phyloP scores from a whole-genome alignment of 768 basidiomycete species.

The Lactarius tabidus region DNA sequence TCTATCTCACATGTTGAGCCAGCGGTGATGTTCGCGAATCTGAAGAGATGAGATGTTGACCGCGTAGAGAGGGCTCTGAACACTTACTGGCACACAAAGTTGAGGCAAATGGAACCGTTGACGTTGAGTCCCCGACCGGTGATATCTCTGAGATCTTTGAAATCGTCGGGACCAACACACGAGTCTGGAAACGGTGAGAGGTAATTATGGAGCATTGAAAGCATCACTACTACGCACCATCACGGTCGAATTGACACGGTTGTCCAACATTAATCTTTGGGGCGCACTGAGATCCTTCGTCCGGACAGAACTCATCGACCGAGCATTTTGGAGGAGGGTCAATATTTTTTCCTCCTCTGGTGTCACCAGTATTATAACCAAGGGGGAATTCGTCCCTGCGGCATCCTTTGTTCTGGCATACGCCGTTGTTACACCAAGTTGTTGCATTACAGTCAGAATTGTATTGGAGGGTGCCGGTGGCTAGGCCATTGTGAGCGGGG shows the following conservation, averaged over 20 bases:
- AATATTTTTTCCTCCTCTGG: slow-evolving; percentile 24
- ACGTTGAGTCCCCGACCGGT: slow-evolving; percentile 65
- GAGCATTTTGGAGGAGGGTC: slow-evolving; percentile 58
- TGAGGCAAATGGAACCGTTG: slow-evolving; percentile 82
- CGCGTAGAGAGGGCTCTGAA: neutral
- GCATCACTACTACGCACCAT: slow-evolving; percentile 47
- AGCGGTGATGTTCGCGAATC: slow-evolving; percentile 75
- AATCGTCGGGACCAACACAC: slow-evolving; percentile 68
- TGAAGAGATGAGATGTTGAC: slow-evolving; percentile 29
- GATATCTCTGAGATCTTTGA: slow-evolving; percentile 55
- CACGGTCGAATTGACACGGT: slow-evolving; percentile 80
- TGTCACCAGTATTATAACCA: slow-evolving; percentile 44
- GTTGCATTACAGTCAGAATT: slow-evolving; percentile 70
- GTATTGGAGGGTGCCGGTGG: slow-evolving; percentile 76
- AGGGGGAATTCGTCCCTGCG: slow-evolving; percentile 76
- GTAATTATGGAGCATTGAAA: slow-evolving; percentile 3
- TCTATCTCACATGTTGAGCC: slow-evolving; percentile 64
- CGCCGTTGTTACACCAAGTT: slow-evolving; percentile 57
- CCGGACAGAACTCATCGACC: slow-evolving; percentile 71
- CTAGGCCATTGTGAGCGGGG: slow-evolving; percentile 58
- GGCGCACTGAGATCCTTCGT: slow-evolving; percentile 73
- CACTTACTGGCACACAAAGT: slow-evolving; percentile 76
- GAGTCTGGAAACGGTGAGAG: slow-evolving; percentile 49
- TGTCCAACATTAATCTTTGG: slow-evolving; percentile 54
- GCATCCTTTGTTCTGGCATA: slow-evolving; percentile 64